phyloP scores from a whole-genome alignment of 352 stramenopile species.

The Globisporangium paddicum region DNA sequence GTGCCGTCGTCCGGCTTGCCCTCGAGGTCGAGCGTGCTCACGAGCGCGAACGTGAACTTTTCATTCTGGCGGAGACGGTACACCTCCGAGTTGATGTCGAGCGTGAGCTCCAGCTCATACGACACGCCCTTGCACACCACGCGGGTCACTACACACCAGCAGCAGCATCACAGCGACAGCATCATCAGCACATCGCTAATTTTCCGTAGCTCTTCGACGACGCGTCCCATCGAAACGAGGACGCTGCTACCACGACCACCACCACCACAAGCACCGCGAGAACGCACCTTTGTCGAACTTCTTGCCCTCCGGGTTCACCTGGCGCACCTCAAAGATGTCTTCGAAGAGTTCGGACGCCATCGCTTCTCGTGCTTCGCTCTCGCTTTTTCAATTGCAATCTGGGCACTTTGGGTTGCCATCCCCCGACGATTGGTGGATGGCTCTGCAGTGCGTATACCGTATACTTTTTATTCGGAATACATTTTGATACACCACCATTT shows the following conservation, averaged over 20 bases:
- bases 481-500: not conserved
- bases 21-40: slow-evolving; percentile 95
- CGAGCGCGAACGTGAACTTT: slow-evolving; percentile 95
- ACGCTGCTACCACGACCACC: not conserved
- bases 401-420: not conserved
- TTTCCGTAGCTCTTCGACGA: not conserved
- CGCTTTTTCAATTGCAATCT: slow-evolving; percentile 7
- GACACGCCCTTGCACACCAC: slow-evolving; percentile 95
- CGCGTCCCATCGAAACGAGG: not conserved
- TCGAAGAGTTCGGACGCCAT: slow-evolving; percentile 95
- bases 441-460: slow-evolving; percentile 6
- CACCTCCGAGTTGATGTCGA: slow-evolving; percentile 98
- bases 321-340: slow-evolving; percentile 98
- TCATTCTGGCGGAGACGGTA: slow-evolving; percentile 94
- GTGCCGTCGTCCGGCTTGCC: slow-evolving; percentile 94
- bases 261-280: not conserved
- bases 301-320: slow-evolving; percentile 97
- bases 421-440: slow-evolving; percentile 12
- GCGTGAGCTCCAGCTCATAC: slow-evolving; percentile 96
- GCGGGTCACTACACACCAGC: slow-evolving; percentile 81
- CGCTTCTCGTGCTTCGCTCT: not conserved
- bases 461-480: not conserved
- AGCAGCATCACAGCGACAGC: not conserved
- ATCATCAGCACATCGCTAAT: slow-evolving; percentile 12
- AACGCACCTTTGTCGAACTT: slow-evolving; percentile 93